phyloP scores from a whole-genome alignment of 441 rosid genomes.

The Viola pubescens region DNA sequence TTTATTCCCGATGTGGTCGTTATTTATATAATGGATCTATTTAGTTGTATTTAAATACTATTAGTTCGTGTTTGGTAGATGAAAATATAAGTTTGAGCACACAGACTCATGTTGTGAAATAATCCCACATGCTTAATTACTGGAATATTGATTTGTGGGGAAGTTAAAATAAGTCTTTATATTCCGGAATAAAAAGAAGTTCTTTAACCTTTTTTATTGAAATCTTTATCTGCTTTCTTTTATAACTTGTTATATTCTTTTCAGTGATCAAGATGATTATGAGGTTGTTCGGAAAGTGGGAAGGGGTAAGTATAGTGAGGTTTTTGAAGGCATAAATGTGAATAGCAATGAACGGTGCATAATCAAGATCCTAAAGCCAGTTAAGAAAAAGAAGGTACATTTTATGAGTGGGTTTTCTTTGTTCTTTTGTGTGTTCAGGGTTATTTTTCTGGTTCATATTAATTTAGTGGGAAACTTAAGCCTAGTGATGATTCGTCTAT shows the following conservation, averaged over 20 bases:
- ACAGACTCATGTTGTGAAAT: too few relatives aligned
- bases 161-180: too few relatives aligned
- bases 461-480: neutral
- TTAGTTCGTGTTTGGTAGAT: too few relatives aligned
- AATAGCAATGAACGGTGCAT: slow-evolving; percentile 73
- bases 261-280: slow-evolving; percentile 82
- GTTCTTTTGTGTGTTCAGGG: neutral
- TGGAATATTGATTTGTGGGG: too few relatives aligned
- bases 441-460: neutral
- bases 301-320: slow-evolving; percentile 91
- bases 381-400: slow-evolving; percentile 86
- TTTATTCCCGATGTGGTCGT: too few relatives aligned
- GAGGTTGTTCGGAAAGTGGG: slow-evolving; percentile 94
- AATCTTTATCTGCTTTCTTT: neutral
- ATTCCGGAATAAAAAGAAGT: too few relatives aligned
- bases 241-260: slow-evolving; percentile 2
- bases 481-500: slow-evolving; percentile 1
- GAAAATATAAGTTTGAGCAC: too few relatives aligned
- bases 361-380: slow-evolving; percentile 95
- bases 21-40: too few relatives aligned
- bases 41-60: too few relatives aligned
- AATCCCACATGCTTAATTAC: too few relatives aligned
- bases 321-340: slow-evolving; percentile 79
- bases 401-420: neutral
- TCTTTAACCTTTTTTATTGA: neutral